Evolutionary conservation across 2,329 filamentous ascomycete genomes (phyloP).

Genomic region (Exophiala bonariae): DNA sequence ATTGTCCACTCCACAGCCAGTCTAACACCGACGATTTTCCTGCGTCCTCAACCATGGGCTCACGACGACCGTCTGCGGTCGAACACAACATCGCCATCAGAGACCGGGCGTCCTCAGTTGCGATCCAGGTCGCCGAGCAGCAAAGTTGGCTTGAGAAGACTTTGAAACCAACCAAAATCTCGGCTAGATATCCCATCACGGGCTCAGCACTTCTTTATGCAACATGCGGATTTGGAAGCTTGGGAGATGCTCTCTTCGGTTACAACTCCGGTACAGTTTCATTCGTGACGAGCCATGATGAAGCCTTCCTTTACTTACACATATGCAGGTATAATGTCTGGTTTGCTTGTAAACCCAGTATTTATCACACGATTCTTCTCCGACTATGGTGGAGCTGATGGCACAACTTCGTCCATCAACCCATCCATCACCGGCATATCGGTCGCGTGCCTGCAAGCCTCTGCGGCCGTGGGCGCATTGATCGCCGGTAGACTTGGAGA

Average conservation of each 20-base stretch:
- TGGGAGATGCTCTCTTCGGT: slow-evolving; percentile 44
- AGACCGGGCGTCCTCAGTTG: slow-evolving; percentile 29
- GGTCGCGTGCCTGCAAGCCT: slow-evolving; percentile 38
- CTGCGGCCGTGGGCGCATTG: slow-evolving; percentile 54
- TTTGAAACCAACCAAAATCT: slow-evolving; percentile 38
- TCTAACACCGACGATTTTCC: too few species aligned
- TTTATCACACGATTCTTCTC: slow-evolving; percentile 42
- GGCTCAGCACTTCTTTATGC: slow-evolving; percentile 36
- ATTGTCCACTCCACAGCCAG: too few species aligned
- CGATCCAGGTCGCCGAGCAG: slow-evolving; percentile 27
- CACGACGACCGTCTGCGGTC: too few species aligned
- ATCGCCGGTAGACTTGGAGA: slow-evolving; percentile 53
- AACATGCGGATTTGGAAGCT: slow-evolving; percentile 42
- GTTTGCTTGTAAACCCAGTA: slow-evolving; percentile 40
- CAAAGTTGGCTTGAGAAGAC: slow-evolving; percentile 35
- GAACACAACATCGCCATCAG: slow-evolving; percentile 6
- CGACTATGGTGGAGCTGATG: slow-evolving; percentile 25
- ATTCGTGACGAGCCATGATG: too few species aligned
- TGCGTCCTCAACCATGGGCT: too few species aligned
- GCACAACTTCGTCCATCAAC: slow-evolving; percentile 25
- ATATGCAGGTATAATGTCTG: slow-evolving; percentile 39
- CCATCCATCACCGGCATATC: slow-evolving; percentile 42
- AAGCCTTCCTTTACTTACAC: neutral
- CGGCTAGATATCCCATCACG: slow-evolving; percentile 39
- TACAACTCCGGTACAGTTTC: slow-evolving; percentile 40